These are phyloP conservation scores for Breviolum minutum DNA, from an alignment of 73 alveolate species.

Conservation along the genomic window DNA sequence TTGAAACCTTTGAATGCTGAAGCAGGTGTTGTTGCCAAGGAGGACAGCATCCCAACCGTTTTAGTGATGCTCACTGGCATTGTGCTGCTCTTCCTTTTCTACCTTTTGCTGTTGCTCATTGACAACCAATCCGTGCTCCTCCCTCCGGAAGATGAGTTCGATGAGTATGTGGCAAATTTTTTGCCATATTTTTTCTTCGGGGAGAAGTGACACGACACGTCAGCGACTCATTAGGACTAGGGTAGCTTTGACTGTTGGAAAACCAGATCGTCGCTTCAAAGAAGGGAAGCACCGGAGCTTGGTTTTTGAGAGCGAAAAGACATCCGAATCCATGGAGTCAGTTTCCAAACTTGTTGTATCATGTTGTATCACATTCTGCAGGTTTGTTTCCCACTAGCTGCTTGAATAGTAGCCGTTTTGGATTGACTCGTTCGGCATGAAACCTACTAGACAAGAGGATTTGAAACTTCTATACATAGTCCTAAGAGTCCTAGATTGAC, in stretches of 20 bases:
- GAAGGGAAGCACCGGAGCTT: neutral
- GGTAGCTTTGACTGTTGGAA: neutral
- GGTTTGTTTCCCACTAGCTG: no score
- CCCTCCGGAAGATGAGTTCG: conserved; percentile 14
- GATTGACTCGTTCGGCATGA: no score
- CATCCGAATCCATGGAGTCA: neutral
- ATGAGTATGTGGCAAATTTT: conserved; percentile 9
- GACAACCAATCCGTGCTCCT: conserved; percentile 5
- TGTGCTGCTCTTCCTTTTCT: conserved; percentile 26
- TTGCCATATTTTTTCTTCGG: conserved; percentile 1
- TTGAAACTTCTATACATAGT: no score
- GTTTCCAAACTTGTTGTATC: neutral
- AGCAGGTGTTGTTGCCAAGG: conserved; percentile 27
- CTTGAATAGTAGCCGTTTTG: no score
- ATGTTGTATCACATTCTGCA: neutral
- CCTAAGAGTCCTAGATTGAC: no score
- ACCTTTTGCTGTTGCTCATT: conserved; percentile 8
- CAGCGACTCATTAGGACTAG: neutral
- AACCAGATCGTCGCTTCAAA: neutral
- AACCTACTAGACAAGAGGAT: no score
- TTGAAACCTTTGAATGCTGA: neutral
- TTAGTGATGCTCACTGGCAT: conserved; percentile 20
- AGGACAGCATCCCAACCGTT: conserved; percentile 10
- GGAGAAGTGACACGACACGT: neutral
- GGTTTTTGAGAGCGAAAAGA: neutral